These are phyloP conservation scores for Backusella parvicylindrica DNA, from an alignment of 192 early-diverging fungal genomes.

Conservation along the genomic window DNA sequence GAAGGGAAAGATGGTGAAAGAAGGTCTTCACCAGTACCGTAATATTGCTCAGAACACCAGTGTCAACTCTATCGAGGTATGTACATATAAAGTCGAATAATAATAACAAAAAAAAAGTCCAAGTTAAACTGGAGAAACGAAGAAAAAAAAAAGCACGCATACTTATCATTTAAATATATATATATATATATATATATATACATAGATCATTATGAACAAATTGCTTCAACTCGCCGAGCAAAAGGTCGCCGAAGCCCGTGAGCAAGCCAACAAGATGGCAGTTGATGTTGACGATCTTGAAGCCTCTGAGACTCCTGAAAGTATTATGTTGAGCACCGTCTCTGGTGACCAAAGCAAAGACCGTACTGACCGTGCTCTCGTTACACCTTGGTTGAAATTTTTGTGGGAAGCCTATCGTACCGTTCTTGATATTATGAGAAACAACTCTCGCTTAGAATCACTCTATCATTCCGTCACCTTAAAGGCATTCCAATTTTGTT, in stretches of 20 bases:
- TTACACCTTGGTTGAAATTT: constrained; percentile 99
- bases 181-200: too few relatives aligned
- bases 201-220: constrained; percentile 74
- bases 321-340: constrained; percentile 93
- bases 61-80: constrained; percentile 83
- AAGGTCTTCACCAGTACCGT: constrained; percentile 97
- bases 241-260: constrained; percentile 88
- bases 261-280: constrained; percentile 84
- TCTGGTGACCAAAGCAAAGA: constrained; percentile 93
- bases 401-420: constrained; percentile 99
- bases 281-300: constrained; percentile 95
- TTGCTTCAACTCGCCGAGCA: constrained; percentile 86
- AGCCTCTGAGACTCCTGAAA: constrained; percentile 95
- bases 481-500: constrained; percentile 96
- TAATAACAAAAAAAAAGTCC: background rate
- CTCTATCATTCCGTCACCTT: constrained; percentile 90
- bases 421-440: constrained; percentile 92
- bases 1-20: constrained; percentile 90
- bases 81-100: background rate
- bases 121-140: too few relatives aligned
- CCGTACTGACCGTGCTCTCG: constrained; percentile 94
- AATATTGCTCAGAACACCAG: constrained; percentile 97
- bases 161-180: too few relatives aligned
- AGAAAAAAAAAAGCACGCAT: background rate
- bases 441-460: constrained; percentile 92